These are phyloP conservation scores for Cucurbita moschata DNA, from an alignment of 306 rosid species.

Conservation along the genomic window DNA sequence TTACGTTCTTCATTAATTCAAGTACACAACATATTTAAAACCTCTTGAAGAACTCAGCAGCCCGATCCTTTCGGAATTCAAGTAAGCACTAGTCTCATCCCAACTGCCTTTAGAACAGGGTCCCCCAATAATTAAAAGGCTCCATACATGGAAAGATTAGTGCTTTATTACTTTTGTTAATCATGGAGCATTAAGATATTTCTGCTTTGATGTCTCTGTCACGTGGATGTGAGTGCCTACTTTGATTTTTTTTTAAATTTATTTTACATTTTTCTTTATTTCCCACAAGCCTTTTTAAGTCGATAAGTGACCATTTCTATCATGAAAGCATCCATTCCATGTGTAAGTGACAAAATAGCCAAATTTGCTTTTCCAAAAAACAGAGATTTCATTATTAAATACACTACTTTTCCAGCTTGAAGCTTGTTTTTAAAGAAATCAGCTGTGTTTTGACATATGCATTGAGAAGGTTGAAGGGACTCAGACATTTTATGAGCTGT, in stretches of 20 bases:
- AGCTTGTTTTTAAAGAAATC: conserved; percentile 4
- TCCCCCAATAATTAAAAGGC: conserved; percentile 1
- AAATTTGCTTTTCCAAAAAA: neutral
- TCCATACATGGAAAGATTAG: neutral
- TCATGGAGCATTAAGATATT: neutral
- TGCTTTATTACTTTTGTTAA: conserved; percentile 5
- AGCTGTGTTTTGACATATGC: neutral
- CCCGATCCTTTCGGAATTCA: neutral
- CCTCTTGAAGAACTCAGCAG: neutral
- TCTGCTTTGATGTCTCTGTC: conserved; percentile 23
- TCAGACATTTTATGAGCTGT: neutral
- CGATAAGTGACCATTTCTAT: conserved; percentile 2
- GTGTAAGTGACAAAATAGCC: conserved; percentile 2
- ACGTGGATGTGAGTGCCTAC: conserved; percentile 33
- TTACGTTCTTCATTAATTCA: neutral
- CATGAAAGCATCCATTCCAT: conserved; percentile 6
- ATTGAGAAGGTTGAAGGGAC: neutral
- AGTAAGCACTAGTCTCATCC: neutral
- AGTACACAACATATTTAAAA: neutral
- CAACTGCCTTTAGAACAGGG: neutral
- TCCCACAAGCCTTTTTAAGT: neutral
- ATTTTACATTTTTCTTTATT: neutral
- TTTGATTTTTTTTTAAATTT: neutral
- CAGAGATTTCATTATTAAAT: conserved; percentile 6
- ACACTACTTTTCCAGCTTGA: neutral